Conservation (phyloP, 2,329 filamentous ascomycete species). For the Cryoendolithus antarcticus region DNA sequence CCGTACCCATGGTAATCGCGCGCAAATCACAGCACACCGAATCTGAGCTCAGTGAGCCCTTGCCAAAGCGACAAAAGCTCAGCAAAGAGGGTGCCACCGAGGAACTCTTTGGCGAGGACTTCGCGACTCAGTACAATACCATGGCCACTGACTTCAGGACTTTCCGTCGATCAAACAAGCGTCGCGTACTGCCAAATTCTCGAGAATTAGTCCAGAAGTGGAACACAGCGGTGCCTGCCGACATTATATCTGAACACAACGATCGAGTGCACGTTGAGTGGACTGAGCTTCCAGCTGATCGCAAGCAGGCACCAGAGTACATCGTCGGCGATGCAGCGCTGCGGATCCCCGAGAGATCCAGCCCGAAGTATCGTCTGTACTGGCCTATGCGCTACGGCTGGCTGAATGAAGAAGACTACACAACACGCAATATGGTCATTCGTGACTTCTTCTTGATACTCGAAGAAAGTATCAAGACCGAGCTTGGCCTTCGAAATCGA, state of each 20-base stretch:
- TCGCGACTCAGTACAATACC: constrained; percentile 56
- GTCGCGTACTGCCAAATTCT: constrained; percentile 86
- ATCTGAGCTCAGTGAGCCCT: constrained; percentile 71
- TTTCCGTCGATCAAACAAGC: constrained; percentile 86
- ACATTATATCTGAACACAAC: constrained; percentile 86
- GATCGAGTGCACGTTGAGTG: constrained; percentile 89
- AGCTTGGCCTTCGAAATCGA: constrained; percentile 65
- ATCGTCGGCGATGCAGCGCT: constrained; percentile 74
- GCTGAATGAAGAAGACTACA: constrained; percentile 84
- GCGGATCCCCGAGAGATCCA: constrained; percentile 78
- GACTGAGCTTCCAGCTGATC: constrained; percentile 62
- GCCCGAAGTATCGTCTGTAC: constrained; percentile 79
- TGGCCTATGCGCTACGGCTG: constrained; percentile 83
- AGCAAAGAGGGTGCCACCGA: constrained; percentile 51
- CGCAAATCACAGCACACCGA: constrained; percentile 67
- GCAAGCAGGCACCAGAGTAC: constrained; percentile 54
- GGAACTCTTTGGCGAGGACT: constrained; percentile 79
- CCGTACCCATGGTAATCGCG: constrained; percentile 84
- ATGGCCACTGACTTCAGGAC: constrained; percentile 79
- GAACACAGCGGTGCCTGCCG: constrained; percentile 72
- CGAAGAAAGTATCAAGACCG: constrained; percentile 73
- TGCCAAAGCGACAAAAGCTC: constrained; percentile 51
- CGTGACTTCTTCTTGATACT: constrained; percentile 80
- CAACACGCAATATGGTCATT: constrained; percentile 64
- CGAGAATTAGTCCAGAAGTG: constrained; percentile 92